Evolutionary conservation across 495 filamentous ascomycete species (phyloP).

Genomic region (Hypoxylon cercidicola): DNA sequence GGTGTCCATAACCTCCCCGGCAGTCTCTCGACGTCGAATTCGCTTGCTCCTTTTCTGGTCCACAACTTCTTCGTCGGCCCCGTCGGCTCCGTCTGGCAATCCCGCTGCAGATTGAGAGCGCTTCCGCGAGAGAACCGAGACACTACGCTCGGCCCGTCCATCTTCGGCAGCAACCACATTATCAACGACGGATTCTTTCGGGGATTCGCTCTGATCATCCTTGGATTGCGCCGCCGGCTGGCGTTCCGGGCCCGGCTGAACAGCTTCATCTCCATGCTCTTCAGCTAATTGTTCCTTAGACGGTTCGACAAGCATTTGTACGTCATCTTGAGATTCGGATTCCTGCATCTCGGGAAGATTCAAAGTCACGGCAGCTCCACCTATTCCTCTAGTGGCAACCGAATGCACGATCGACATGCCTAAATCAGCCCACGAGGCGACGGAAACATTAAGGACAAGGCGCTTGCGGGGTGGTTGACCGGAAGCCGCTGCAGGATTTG

Average conservation of each 20-base stretch:
- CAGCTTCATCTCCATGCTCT: slow-evolving; percentile 8
- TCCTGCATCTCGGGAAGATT: slow-evolving; percentile 48
- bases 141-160: slow-evolving; percentile 44
- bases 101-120: slow-evolving; percentile 73
- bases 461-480: slow-evolving; percentile 67
- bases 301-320: slow-evolving; percentile 53
- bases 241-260: slow-evolving; percentile 8
- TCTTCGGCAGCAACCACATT: slow-evolving; percentile 38
- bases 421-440: slow-evolving; percentile 55
- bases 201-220: slow-evolving; percentile 38
- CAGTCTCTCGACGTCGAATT: slow-evolving; percentile 80
- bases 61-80: slow-evolving; percentile 64
- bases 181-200: slow-evolving; percentile 32
- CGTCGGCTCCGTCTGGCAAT: slow-evolving; percentile 62
- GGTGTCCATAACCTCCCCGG: slow-evolving; percentile 75
- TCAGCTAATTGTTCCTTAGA: slow-evolving; percentile 24
- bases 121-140: slow-evolving; percentile 60
- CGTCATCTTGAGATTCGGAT: slow-evolving; percentile 47
- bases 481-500: slow-evolving; percentile 24
- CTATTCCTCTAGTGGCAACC: slow-evolving; percentile 43
- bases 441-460: slow-evolving; percentile 52
- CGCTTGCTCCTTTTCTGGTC: slow-evolving; percentile 83
- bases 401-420: slow-evolving; percentile 52
- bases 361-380: slow-evolving; percentile 49
- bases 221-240: slow-evolving; percentile 27